Evolutionary conservation across 2,329 filamentous ascomycete species (phyloP).

Genomic region (Fusarium sp.): DNA sequence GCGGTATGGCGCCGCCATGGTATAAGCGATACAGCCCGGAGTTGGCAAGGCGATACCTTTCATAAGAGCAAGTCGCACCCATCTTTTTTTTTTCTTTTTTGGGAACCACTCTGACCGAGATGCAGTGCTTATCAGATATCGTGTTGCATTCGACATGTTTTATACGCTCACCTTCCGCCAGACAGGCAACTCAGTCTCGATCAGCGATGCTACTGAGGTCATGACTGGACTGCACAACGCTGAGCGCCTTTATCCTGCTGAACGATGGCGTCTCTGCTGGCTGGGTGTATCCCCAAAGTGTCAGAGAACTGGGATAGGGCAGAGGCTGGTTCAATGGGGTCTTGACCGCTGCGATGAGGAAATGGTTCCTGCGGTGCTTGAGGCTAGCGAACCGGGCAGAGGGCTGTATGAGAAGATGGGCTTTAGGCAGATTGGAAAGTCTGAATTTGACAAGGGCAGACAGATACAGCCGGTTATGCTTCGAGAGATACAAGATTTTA

Average conservation of each 20-base stretch:
- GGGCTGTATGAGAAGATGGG: constrained; percentile 30
- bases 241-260: constrained; percentile 10
- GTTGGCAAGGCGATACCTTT: constrained; percentile 38
- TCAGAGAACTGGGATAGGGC: constrained; percentile 27
- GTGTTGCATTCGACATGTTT: background rate
- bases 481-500: background rate
- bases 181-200: background rate
- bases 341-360: constrained; percentile 33
- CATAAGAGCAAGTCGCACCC: constrained; percentile 25
- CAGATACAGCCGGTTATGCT: constrained; percentile 17
- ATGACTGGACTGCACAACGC: background rate
- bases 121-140: constrained; percentile 17
- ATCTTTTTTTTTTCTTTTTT: too few species aligned
- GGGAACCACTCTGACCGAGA: background rate
- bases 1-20: constrained; percentile 28
- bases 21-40: constrained; percentile 26
- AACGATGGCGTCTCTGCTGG: constrained; percentile 29
- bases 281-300: constrained; percentile 26
- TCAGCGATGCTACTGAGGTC: background rate
- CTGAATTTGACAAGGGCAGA: constrained; percentile 7
- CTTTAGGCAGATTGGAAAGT: constrained; percentile 3
- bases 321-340: constrained; percentile 26
- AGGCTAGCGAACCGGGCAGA: constrained; percentile 11
- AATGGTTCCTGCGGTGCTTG: constrained; percentile 17
- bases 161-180: background rate